phyloP scores from a whole-genome alignment of 257 asterid genomes.

The Petunia axillaris region DNA sequence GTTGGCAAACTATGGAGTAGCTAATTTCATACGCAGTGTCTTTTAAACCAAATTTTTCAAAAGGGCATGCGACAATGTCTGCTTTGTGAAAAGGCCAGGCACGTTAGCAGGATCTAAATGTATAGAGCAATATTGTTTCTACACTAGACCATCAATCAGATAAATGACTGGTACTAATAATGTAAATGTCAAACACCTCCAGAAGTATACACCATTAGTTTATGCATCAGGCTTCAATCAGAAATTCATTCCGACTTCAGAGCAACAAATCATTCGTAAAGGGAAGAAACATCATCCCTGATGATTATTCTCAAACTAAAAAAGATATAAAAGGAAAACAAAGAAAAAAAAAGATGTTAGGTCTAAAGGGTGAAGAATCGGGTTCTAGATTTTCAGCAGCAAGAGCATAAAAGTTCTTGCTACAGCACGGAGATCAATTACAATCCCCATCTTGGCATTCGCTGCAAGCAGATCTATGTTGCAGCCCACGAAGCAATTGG shows the following conservation, averaged over 20 bases:
- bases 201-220: not conserved
- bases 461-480: conserved; percentile 5
- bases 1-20: no score
- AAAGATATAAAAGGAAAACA: not conserved
- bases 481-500: conserved; percentile 9
- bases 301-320: conserved; percentile 24
- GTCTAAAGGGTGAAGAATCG: conserved; percentile 17
- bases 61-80: not conserved
- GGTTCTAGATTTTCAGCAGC: conserved; percentile 4
- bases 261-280: conserved; percentile 14
- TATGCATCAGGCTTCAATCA: conserved; percentile 22
- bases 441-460: conserved; percentile 13
- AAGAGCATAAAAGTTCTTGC: not conserved
- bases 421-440: not conserved
- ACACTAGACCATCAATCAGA: conserved; percentile 7
- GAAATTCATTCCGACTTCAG: not conserved
- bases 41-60: not conserved
- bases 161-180: not conserved
- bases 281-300: conserved; percentile 26
- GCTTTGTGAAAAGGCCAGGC: not conserved
- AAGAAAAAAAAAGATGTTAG: not conserved
- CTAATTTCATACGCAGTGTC: not conserved
- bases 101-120: not conserved
- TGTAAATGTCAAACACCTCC: conserved; percentile 24
- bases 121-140: not conserved